Evolutionary conservation across 75 land plant genomes (phyloP).

Genomic region (Selaginella moellendorffii): DNA sequence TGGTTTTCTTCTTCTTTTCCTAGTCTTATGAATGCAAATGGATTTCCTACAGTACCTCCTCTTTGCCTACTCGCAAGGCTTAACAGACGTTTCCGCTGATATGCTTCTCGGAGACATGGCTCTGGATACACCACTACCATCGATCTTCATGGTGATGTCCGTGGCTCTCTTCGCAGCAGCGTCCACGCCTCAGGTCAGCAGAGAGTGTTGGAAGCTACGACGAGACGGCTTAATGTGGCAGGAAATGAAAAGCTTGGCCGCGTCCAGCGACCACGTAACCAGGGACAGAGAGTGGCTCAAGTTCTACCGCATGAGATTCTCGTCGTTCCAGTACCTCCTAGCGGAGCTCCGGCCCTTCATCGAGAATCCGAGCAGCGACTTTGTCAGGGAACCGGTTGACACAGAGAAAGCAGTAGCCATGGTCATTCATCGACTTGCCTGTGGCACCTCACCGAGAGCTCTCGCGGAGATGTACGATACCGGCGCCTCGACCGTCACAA

Average conservation of each 20-base stretch:
- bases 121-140: conserved; percentile 11
- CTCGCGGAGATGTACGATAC: conserved; percentile 12
- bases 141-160: conserved; percentile 14
- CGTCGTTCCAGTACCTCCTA: conserved; percentile 23
- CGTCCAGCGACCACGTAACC: not conserved
- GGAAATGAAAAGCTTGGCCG: not conserved
- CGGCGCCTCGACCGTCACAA: conserved; percentile 17
- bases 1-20: too few species aligned
- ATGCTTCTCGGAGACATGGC: not conserved
- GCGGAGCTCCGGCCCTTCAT: conserved; percentile 23
- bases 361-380: not conserved
- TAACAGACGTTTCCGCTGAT: not conserved
- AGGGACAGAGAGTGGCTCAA: conserved; percentile 14
- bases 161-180: conserved; percentile 10
- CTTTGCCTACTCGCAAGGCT: not conserved
- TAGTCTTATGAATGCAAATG: not conserved
- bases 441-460: conserved; percentile 12
- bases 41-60: not conserved
- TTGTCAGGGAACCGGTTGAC: conserved; percentile 15
- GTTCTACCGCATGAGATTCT: conserved; percentile 21
- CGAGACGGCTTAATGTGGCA: conserved; percentile 16
- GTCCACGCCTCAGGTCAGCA: conserved; percentile 10
- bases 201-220: conserved; percentile 17
- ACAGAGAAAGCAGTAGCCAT: conserved; percentile 24
- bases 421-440: conserved; percentile 20